These are phyloP conservation scores for Dentipellis sp. DNA, from an alignment of 768 basidiomycete genomes.

Conservation along the genomic window DNA sequence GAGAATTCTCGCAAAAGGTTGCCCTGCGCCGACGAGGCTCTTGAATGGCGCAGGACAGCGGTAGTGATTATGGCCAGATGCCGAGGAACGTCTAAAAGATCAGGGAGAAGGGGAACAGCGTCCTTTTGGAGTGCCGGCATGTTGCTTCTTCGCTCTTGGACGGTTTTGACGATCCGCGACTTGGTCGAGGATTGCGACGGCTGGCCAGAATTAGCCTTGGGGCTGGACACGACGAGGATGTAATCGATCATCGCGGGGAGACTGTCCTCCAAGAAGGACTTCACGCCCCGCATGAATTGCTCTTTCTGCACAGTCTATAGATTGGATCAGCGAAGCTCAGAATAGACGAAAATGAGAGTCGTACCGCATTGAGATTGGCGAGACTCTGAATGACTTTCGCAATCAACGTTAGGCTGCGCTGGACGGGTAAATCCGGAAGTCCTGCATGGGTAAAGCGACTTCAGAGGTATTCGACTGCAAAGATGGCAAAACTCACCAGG, in stretches of 20 bases:
- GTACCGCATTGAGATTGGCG: constrained; percentile 72
- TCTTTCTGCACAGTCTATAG: constrained; percentile 60
- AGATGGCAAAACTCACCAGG: constrained; percentile 40
- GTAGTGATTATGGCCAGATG: constrained; percentile 72
- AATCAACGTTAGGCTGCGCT: constrained; percentile 75
- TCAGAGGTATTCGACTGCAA: not conserved
- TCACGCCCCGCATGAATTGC: constrained; percentile 72
- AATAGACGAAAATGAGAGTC: constrained; percentile 16
- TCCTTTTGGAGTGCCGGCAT: constrained; percentile 58
- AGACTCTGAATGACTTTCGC: constrained; percentile 87
- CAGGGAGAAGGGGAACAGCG: constrained; percentile 62
- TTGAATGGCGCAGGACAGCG: constrained; percentile 53
- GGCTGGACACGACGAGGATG: constrained; percentile 60
- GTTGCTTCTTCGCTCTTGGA: constrained; percentile 45
- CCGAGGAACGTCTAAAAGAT: constrained; percentile 69
- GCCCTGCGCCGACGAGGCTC: constrained; percentile 26
- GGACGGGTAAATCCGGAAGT: constrained; percentile 54
- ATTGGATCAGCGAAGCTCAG: not conserved
- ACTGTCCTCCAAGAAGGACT: constrained; percentile 60
- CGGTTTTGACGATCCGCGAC: constrained; percentile 37
- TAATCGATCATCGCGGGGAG: constrained; percentile 72
- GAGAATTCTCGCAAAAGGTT: constrained; percentile 45
- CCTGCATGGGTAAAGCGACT: constrained; percentile 30
- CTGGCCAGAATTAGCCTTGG: constrained; percentile 18
- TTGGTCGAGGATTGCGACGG: constrained; percentile 18